These are phyloP conservation scores for Aspergillus ostianus DNA, from an alignment of 495 filamentous ascomycete genomes.

Conservation along the genomic window DNA sequence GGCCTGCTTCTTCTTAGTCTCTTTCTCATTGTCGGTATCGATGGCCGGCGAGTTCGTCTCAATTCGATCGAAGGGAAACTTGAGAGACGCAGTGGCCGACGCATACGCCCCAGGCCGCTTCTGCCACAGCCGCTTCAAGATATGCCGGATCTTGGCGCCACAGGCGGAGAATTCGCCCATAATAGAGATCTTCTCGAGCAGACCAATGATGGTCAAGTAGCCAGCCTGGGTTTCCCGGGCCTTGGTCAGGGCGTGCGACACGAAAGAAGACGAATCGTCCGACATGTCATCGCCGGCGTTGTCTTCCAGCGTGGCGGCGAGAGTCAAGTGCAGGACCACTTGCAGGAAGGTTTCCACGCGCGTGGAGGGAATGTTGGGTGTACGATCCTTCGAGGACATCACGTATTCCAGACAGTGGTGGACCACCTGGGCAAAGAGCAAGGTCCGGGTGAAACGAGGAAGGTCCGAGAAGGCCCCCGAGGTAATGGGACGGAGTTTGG, in stretches of 20 bases:
- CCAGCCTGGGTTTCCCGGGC: slow-evolving; percentile 54
- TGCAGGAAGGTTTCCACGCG: slow-evolving; percentile 89
- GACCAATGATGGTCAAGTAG: slow-evolving; percentile 65
- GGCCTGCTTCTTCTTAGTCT: slow-evolving; percentile 85
- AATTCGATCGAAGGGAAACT: slow-evolving; percentile 51
- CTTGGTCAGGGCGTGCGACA: slow-evolving; percentile 63
- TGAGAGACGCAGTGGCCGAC: slow-evolving; percentile 50
- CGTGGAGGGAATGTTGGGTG: slow-evolving; percentile 71
- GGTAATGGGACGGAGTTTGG: slow-evolving; percentile 73
- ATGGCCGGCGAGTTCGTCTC: slow-evolving; percentile 58
- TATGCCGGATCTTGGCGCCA: slow-evolving; percentile 78
- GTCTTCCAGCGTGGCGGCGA: slow-evolving; percentile 84
- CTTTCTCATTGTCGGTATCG: slow-evolving; percentile 66
- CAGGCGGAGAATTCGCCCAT: slow-evolving; percentile 75
- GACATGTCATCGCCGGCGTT: slow-evolving; percentile 50
- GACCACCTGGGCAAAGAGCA: slow-evolving; percentile 86
- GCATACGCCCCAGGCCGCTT: slow-evolving; percentile 70
- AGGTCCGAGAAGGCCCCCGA: slow-evolving; percentile 75
- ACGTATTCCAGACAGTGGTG: slow-evolving; percentile 83
- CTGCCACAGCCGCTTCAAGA: slow-evolving; percentile 84
- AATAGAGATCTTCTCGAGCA: slow-evolving; percentile 71
- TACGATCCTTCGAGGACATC: slow-evolving; percentile 59
- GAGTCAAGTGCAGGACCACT: slow-evolving; percentile 80
- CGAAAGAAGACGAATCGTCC: slow-evolving; percentile 59
- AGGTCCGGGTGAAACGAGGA: slow-evolving; percentile 71